Percentiles rank a stretch among this genome's conserved stretches.
Conservation (phyloP, 2,329 filamentous ascomycete genomes). For the Trichoderma aggressivum region DNA sequence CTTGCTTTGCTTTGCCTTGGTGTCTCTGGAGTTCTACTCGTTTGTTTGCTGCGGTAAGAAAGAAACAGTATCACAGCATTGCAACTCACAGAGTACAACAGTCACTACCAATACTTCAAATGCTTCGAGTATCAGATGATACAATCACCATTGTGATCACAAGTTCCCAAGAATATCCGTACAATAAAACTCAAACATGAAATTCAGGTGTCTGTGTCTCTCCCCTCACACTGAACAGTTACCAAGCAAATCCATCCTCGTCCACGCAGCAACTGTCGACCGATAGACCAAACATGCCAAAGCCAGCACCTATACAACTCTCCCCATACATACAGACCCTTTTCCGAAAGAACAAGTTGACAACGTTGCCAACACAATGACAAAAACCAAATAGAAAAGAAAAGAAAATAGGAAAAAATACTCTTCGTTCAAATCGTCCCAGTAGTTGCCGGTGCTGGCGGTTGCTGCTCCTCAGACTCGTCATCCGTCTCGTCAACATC, state of each 20-base stretch:
- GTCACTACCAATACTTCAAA: background rate
- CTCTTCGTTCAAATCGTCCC: background rate
- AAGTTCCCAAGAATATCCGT: background rate
- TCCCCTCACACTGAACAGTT: background rate
- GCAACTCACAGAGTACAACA: background rate
- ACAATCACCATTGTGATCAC: background rate
- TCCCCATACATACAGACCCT: background rate
- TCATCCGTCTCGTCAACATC: background rate
- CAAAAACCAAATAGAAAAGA: background rate
- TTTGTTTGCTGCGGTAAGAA: too few relatives aligned
- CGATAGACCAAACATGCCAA: background rate
- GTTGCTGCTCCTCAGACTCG: background rate
- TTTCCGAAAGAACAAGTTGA: background rate
- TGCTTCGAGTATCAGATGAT: background rate
- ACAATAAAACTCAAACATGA: background rate
- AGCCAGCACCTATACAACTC: background rate
- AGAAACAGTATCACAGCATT: background rate
- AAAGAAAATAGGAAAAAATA: background rate
- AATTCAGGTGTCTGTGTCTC: background rate
- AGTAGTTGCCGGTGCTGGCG: background rate
- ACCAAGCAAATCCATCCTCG: background rate
- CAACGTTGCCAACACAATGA: background rate
- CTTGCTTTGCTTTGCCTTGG: too few relatives aligned
- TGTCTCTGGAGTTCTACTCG: background rate
- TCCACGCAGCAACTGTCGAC: background rate